Percentiles rank a stretch among this genome's conserved stretches.
Conservation (phyloP, 2,329 filamentous ascomycete genomes). For the Meredithiella fracta region DNA sequence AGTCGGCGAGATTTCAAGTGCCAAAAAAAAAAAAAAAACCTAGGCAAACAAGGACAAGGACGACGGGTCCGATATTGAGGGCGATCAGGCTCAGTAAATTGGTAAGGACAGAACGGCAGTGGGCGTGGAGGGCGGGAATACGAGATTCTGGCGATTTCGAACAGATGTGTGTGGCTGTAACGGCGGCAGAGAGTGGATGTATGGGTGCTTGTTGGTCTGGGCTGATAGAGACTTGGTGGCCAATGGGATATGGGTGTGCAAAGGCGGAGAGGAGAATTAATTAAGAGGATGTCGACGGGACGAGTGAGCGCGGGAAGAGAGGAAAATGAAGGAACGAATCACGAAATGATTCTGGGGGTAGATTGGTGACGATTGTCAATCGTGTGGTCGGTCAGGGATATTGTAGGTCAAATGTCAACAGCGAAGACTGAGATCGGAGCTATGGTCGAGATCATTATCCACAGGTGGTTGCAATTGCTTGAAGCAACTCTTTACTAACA, state of each 20-base stretch:
- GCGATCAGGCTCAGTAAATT: too few species aligned
- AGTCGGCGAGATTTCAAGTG: background rate
- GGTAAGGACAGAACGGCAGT: background rate
- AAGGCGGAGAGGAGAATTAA: conserved; percentile 1
- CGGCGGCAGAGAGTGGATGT: background rate
- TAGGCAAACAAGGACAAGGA: too few species aligned
- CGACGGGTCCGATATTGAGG: too few species aligned
- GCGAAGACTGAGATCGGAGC: background rate
- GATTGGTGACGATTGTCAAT: background rate
- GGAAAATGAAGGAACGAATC: conserved; percentile 11
- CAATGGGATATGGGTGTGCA: conserved; percentile 10
- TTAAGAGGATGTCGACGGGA: background rate
- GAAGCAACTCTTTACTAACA: too few species aligned
- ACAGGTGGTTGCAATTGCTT: background rate
- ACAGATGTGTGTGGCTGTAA: conserved; percentile 2
- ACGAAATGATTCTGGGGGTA: conserved; percentile 2
- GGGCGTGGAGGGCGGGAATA: background rate
- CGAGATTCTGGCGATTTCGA: conserved; percentile 11
- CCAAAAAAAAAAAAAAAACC: too few species aligned
- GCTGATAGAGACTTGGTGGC: background rate
- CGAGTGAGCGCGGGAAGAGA: conserved; percentile 4
- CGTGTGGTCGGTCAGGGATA: background rate
- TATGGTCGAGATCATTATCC: background rate
- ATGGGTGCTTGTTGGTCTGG: background rate
- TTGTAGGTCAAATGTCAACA: background rate